These are phyloP conservation scores for Ogataea nitratoaversa DNA, from an alignment of 805 yeast species.

Conservation along the genomic window DNA sequence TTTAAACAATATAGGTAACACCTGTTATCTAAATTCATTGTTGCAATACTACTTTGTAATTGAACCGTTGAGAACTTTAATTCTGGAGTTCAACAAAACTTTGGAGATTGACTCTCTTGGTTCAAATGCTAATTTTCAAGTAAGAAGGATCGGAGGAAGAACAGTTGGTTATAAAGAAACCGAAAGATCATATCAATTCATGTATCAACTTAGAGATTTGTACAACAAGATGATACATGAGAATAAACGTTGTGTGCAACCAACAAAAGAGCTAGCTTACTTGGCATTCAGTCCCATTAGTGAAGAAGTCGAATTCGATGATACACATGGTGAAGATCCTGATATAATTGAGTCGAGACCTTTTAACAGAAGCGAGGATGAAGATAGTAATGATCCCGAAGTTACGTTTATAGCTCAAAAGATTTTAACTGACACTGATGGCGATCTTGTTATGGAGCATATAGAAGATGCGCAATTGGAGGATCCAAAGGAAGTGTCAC, in stretches of 20 bases:
- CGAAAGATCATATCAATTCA: constrained; percentile 76
- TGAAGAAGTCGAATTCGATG: constrained; percentile 57
- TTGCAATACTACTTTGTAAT: constrained; percentile 87
- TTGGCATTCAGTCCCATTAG: constrained; percentile 76
- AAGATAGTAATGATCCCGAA: neutral
- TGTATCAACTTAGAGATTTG: constrained; percentile 64
- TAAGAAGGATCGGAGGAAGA: constrained; percentile 84
- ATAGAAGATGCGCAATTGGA: constrained; percentile 4
- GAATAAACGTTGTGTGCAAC: constrained; percentile 62
- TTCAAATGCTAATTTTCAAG: constrained; percentile 29
- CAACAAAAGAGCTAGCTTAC: constrained; percentile 80
- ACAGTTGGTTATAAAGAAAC: constrained; percentile 75
- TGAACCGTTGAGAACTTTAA: constrained; percentile 68
- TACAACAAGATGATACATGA: constrained; percentile 69
- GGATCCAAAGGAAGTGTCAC: too few relatives aligned
- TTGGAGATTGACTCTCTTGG: constrained; percentile 24
- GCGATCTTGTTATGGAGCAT: constrained; percentile 7
- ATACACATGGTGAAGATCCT: constrained; percentile 3
- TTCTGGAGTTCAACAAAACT: constrained; percentile 50
- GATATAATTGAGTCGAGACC: neutral
- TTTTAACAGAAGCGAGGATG: too few relatives aligned
- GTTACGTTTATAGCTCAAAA: neutral
- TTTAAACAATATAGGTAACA: constrained; percentile 89
- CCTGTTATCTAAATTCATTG: constrained; percentile 89
- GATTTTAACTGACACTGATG: constrained; percentile 2